Percentiles rank a stretch among this genome's conserved stretches.
Evolutionary conservation across 495 filamentous ascomycete genomes (phyloP).

Genomic region (Polyplosphaeria fusca): DNA sequence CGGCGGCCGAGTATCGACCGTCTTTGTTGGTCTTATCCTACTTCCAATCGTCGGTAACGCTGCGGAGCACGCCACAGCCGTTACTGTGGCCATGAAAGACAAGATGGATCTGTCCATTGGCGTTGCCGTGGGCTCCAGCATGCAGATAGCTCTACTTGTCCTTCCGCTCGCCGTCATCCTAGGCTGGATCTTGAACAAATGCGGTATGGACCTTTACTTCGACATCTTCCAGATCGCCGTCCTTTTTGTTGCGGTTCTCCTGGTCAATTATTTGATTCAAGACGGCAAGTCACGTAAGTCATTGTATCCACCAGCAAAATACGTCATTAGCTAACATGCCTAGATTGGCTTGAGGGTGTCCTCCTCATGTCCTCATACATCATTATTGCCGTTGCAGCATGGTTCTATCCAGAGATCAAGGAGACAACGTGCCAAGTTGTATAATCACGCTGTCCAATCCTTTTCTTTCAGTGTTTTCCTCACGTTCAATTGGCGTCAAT

Average conservation of each 20-base stretch:
- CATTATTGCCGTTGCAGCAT: slow-evolving; percentile 41
- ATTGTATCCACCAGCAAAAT: background rate
- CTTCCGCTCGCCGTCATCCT: slow-evolving; percentile 87
- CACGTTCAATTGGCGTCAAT: too few relatives aligned
- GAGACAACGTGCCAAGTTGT: slow-evolving; percentile 1
- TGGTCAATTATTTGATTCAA: slow-evolving; percentile 88
- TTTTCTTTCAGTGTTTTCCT: too few relatives aligned
- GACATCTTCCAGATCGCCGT: slow-evolving; percentile 90
- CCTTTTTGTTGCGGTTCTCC: slow-evolving; percentile 82
- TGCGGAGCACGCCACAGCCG: slow-evolving; percentile 93
- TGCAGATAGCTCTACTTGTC: slow-evolving; percentile 92
- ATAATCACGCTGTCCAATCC: too few relatives aligned
- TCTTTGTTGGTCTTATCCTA: slow-evolving; percentile 92
- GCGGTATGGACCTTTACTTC: slow-evolving; percentile 88
- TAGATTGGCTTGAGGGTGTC: slow-evolving; percentile 43
- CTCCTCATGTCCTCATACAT: slow-evolving; percentile 41
- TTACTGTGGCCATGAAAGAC: slow-evolving; percentile 85
- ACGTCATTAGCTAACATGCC: background rate
- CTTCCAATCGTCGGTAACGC: slow-evolving; percentile 98
- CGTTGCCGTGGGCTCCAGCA: slow-evolving; percentile 87
- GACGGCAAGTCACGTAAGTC: slow-evolving; percentile 66
- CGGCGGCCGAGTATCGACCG: slow-evolving; percentile 63
- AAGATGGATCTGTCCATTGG: slow-evolving; percentile 99
- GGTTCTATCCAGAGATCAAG: slow-evolving; percentile 38
- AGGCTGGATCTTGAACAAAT: slow-evolving; percentile 74